phyloP scores from a whole-genome alignment of 768 basidiomycete species.

The Termitomyces heimii region DNA sequence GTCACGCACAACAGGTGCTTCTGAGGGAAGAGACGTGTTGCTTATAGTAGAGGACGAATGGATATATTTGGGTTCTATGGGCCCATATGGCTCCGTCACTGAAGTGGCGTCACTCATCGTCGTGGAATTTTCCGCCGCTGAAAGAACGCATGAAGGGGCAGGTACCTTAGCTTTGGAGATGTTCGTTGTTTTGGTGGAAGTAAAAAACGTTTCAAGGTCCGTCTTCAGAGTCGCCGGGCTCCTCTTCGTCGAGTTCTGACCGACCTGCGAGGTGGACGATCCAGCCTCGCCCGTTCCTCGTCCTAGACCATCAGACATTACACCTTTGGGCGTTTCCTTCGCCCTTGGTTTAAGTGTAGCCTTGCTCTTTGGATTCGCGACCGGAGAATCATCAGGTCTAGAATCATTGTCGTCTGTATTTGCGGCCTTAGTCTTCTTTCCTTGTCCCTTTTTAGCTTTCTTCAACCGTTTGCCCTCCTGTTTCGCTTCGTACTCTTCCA shows the following conservation, averaged over 20 bases:
- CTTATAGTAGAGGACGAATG: not conserved
- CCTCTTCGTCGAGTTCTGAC: conserved; percentile 16
- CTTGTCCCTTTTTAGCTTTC: conserved; percentile 38
- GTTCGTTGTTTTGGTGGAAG: conserved; percentile 1
- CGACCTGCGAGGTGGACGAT: conserved; percentile 4
- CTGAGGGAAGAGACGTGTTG: not conserved
- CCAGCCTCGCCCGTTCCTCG: not conserved
- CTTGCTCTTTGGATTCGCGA: conserved; percentile 6
- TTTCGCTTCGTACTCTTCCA: conserved; percentile 50
- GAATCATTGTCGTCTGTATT: conserved; percentile 4
- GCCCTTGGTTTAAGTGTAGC: not conserved
- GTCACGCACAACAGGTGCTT: not conserved
- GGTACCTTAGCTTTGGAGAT: not conserved
- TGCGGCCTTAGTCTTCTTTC: conserved; percentile 13
- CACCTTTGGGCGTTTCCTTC: not conserved
- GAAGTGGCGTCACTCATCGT: not conserved
- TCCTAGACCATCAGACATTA: not conserved
- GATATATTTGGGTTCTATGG: not conserved
- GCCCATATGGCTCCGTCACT: not conserved
- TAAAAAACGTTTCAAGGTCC: conserved; percentile 6
- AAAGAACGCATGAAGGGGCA: not conserved
- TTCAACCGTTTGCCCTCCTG: conserved; percentile 43
- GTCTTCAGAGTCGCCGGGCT: not conserved
- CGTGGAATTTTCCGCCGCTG: not conserved
- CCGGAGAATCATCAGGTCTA: not conserved